Evolutionary conservation across 768 basidiomycete genomes (phyloP).

Genomic region (Calvatia gigantea): DNA sequence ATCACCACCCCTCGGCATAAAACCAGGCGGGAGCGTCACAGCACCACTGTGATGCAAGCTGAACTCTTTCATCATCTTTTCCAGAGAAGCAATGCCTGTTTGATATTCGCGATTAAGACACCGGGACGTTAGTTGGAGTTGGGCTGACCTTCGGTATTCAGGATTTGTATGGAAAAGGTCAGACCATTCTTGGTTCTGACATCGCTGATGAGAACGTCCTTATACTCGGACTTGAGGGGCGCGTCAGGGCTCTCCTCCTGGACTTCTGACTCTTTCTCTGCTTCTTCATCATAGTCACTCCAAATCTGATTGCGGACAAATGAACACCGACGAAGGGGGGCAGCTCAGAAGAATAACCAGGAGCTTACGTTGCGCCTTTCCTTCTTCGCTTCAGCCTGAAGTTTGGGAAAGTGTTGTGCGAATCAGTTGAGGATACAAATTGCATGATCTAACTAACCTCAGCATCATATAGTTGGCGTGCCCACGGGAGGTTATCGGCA

Average conservation of each 20-base stretch:
- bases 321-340: background rate
- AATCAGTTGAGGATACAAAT: background rate
- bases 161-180: slow-evolving; percentile 87
- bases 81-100: slow-evolving; percentile 84
- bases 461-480: slow-evolving; percentile 75
- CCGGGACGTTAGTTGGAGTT: background rate
- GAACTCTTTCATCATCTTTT: slow-evolving; percentile 94
- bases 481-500: slow-evolving; percentile 78
- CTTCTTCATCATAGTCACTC: slow-evolving; percentile 77
- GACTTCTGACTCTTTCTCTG: slow-evolving; percentile 44
- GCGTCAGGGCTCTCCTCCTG: slow-evolving; percentile 37
- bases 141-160: slow-evolving; percentile 82
- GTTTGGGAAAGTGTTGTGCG: background rate
- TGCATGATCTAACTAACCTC: slow-evolving; percentile 49
- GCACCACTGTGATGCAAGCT: slow-evolving; percentile 78
- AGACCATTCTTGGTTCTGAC: slow-evolving; percentile 72
- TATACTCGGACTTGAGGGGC: slow-evolving; percentile 76
- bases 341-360: background rate
- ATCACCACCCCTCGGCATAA: slow-evolving; percentile 81
- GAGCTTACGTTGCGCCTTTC: slow-evolving; percentile 69
- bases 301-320: slow-evolving; percentile 59
- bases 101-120: slow-evolving; percentile 4
- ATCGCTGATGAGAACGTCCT: slow-evolving; percentile 91
- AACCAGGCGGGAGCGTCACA: slow-evolving; percentile 55
- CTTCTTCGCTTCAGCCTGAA: slow-evolving; percentile 76